phyloP scores from a whole-genome alignment of 2,329 filamentous ascomycete species.

The Apiospora sp. region DNA sequence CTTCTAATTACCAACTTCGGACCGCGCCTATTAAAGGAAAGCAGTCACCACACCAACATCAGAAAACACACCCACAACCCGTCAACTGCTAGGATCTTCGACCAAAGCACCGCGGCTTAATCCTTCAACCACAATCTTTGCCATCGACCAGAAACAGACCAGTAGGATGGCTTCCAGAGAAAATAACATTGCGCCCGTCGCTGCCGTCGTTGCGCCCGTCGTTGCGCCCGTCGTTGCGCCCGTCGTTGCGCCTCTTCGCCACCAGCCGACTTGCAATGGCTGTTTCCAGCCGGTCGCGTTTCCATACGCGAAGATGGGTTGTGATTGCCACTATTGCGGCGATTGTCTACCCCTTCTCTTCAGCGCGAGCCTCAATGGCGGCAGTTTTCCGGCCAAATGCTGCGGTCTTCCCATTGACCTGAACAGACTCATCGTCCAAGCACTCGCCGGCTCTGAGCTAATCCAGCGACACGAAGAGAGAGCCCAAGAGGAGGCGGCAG shows the following conservation, averaged over 20 bases:
- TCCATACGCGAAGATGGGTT: not conserved
- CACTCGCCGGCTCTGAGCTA: not conserved
- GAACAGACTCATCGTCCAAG: not conserved
- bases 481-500: not conserved
- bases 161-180: not conserved
- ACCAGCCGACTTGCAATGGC: not conserved
- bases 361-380: not conserved
- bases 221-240: too few species aligned
- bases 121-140: not conserved
- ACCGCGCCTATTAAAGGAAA: too few species aligned
- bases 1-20: too few species aligned
- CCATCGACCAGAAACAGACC: not conserved
- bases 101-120: too few species aligned
- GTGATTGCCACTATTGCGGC: not conserved
- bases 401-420: not conserved
- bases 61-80: too few species aligned
- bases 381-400: not conserved
- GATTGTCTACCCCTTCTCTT: not conserved
- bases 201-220: too few species aligned
- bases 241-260: too few species aligned
- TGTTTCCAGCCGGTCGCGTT: not conserved
- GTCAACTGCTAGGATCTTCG: too few species aligned
- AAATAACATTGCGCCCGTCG: not conserved
- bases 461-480: not conserved
- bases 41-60: too few species aligned